phyloP scores from a whole-genome alignment of 768 basidiomycete species.

The Asterophora parasitica region DNA sequence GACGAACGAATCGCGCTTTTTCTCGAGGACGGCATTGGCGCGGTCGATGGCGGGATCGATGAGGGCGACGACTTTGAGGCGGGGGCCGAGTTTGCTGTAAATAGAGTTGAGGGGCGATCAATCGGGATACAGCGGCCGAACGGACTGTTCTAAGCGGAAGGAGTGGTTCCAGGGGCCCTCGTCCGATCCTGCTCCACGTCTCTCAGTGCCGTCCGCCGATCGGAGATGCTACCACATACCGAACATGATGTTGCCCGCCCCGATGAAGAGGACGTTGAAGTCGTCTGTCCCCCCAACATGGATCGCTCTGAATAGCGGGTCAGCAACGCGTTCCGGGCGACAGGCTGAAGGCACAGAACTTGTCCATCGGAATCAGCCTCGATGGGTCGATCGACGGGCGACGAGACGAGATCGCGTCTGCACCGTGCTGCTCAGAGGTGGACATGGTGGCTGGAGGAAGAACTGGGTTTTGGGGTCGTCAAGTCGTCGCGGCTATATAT shows the following conservation, averaged over 20 bases:
- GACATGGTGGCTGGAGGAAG: slow-evolving; percentile 21
- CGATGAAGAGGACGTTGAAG: slow-evolving; percentile 94
- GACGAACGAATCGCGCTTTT: slow-evolving; percentile 92
- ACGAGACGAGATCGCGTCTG: slow-evolving; percentile 51
- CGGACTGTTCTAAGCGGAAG: slow-evolving; percentile 84
- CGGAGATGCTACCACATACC: slow-evolving; percentile 38
- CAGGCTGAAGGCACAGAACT: slow-evolving; percentile 32
- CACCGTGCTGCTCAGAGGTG: slow-evolving; percentile 44
- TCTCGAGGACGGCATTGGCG: slow-evolving; percentile 72
- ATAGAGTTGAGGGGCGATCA: slow-evolving; percentile 9
- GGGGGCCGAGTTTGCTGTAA: slow-evolving; percentile 84
- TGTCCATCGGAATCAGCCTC: slow-evolving; percentile 76
- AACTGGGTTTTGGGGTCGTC: slow-evolving; percentile 8
- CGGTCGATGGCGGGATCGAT: slow-evolving; percentile 88
- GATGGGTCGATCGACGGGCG: slow-evolving; percentile 75
- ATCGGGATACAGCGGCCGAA: slow-evolving; percentile 3
- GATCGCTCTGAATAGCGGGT: slow-evolving; percentile 32
- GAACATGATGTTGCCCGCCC: slow-evolving; percentile 98
- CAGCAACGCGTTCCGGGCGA: slow-evolving; percentile 4
- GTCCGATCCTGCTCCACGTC: slow-evolving; percentile 54
- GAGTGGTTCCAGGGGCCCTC: slow-evolving; percentile 94
- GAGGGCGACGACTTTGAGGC: slow-evolving; percentile 92
- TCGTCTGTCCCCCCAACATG: slow-evolving; percentile 58
- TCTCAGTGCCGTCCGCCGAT: not conserved
- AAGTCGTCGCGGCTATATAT: slow-evolving; percentile 12